Evolutionary conservation across 345 rosid genomes (phyloP).

Genomic region (Linum lewisii): DNA sequence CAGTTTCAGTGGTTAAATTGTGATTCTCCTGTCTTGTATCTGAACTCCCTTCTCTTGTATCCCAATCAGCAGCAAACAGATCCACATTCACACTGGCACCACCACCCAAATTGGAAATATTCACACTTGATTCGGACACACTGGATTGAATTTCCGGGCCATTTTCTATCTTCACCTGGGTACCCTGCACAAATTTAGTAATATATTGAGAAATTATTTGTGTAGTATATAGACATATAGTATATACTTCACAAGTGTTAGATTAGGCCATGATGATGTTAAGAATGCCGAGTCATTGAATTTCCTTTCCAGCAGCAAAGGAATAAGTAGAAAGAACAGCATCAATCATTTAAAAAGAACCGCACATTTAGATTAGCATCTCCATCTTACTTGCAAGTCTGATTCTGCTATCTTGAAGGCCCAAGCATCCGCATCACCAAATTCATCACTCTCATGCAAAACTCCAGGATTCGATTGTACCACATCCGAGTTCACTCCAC

Average conservation of each 20-base stretch:
- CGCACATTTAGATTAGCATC: constrained; percentile 21
- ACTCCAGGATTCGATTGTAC: background rate
- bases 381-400: constrained; percentile 6
- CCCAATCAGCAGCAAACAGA: background rate
- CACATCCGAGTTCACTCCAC: constrained; percentile 4
- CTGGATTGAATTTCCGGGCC: background rate
- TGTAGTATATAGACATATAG: too few relatives aligned
- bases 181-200: constrained; percentile 7
- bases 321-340: background rate
- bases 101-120: constrained; percentile 2
- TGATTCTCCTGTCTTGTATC: constrained; percentile 8
- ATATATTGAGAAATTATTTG: too few relatives aligned
- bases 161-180: constrained; percentile 8
- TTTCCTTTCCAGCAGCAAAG: background rate
- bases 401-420: constrained; percentile 29
- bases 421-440: constrained; percentile 30
- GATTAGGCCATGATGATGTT: background rate
- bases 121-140: constrained; percentile 7
- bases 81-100: background rate
- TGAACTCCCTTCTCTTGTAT: background rate
- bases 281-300: background rate
- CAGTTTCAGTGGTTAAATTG: background rate
- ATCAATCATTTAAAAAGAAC: background rate
- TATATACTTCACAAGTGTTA: too few relatives aligned
- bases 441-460: constrained; percentile 11